These are phyloP conservation scores for Teratosphaeria gauchensis DNA, from an alignment of 2,329 filamentous ascomycete genomes.

Conservation along the genomic window DNA sequence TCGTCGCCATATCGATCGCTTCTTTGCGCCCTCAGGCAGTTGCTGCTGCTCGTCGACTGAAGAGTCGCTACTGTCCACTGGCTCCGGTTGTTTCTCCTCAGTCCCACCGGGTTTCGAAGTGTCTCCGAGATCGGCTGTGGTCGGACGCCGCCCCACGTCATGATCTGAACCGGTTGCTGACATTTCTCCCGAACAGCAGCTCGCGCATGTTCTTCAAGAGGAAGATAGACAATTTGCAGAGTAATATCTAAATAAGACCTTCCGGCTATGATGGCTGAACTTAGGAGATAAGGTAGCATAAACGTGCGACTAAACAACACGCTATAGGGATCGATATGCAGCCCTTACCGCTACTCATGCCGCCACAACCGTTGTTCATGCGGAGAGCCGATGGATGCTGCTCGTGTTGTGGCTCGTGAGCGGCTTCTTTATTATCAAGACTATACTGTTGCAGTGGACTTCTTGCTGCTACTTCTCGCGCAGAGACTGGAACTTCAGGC, in stretches of 20 bases:
- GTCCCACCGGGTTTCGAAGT: background rate
- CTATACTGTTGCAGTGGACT: too few species aligned
- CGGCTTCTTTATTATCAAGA: background rate
- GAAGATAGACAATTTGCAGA: too few species aligned
- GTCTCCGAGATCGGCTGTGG: background rate
- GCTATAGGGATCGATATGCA: too few species aligned
- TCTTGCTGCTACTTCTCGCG: too few species aligned
- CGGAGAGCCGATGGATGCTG: background rate
- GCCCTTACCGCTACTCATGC: background rate
- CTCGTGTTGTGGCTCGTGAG: background rate
- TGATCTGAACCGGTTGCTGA: background rate
- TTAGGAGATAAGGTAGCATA: background rate
- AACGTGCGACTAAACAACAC: background rate
- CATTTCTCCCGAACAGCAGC: background rate
- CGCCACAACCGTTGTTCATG: background rate
- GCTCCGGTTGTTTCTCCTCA: background rate
- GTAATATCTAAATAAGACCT: too few species aligned
- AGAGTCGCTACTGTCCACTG: conserved; percentile 1
- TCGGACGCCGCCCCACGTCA: background rate
- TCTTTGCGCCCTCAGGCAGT: conserved; percentile 1
- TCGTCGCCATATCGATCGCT: conserved; percentile 14
- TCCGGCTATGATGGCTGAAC: too few species aligned
- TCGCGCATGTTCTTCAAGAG: background rate
- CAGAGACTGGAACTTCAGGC: too few species aligned
- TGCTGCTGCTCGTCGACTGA: background rate